phyloP scores from a whole-genome alignment of 306 rosid genomes.

The Albizia julibrissin region DNA sequence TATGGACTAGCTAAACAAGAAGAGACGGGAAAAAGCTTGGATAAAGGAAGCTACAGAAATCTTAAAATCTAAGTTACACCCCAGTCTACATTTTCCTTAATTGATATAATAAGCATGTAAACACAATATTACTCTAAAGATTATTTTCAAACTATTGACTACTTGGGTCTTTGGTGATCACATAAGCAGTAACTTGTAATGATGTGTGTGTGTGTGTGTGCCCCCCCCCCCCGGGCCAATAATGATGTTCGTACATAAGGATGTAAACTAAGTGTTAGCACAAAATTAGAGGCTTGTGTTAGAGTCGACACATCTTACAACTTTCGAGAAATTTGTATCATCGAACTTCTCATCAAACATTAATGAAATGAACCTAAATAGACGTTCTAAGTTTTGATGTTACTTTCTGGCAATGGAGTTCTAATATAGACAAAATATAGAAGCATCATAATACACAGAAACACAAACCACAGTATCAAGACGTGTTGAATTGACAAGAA shows the following conservation, averaged over 20 bases:
- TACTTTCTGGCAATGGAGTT: not conserved
- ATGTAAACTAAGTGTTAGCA: not conserved
- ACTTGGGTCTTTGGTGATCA: not conserved
- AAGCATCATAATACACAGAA: not conserved
- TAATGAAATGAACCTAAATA: not conserved
- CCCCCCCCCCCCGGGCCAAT: too few relatives aligned
- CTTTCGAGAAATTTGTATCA: not conserved
- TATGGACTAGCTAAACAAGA: not conserved
- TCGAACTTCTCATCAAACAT: not conserved
- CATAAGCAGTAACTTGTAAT: not conserved
- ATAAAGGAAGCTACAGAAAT: not conserved
- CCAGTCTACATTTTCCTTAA: not conserved
- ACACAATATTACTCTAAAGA: not conserved
- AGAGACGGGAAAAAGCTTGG: not conserved
- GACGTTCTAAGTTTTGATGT: not conserved
- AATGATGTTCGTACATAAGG: not conserved
- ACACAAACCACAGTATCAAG: not conserved
- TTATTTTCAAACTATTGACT: not conserved
- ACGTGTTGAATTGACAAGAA: not conserved
- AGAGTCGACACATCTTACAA: not conserved
- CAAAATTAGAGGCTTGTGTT: slow-evolving; percentile 17
- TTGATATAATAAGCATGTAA: not conserved
- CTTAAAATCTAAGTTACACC: not conserved
- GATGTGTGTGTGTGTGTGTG: not conserved
- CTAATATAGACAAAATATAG: slow-evolving; percentile 9